A percentile compares a stretch with the other conserved stretches of the same genome.
Evolutionary conservation across 352 stramenopile species (phyloP).

Genomic region (Elongisporangium anandrum): DNA sequence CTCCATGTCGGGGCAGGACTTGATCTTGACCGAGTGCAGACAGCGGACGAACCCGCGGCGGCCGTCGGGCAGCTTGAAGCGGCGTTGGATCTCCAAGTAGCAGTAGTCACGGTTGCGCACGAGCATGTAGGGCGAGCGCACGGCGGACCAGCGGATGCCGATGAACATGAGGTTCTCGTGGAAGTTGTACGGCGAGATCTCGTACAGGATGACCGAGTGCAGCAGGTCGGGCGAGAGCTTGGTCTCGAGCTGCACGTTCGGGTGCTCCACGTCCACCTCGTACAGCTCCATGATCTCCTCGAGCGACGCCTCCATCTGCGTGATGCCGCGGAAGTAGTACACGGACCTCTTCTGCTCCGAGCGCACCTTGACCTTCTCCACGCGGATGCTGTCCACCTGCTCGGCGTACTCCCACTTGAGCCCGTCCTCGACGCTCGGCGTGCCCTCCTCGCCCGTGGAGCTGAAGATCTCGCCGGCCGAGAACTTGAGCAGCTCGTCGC

Average conservation of each 20-base stretch:
- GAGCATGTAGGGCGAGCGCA: constrained; percentile 68
- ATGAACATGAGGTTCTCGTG: constrained; percentile 61
- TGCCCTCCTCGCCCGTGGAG: constrained; percentile 14
- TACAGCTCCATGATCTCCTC: constrained; percentile 77
- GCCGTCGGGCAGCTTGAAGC: constrained; percentile 52
- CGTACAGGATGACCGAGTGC: constrained; percentile 77
- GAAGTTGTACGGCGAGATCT: constrained; percentile 55
- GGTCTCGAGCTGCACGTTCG: constrained; percentile 70
- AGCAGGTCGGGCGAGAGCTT: constrained; percentile 71
- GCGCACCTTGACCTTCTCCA: constrained; percentile 77
- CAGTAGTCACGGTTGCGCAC: constrained; percentile 76
- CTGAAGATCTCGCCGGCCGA: constrained; percentile 54
- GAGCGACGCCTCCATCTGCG: constrained; percentile 53
- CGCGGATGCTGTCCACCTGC: constrained; percentile 58
- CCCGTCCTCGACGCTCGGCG: constrained; percentile 31
- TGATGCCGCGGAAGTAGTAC: constrained; percentile 72
- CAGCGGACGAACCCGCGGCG: constrained; percentile 64
- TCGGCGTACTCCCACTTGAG: constrained; percentile 75
- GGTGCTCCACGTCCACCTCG: constrained; percentile 64
- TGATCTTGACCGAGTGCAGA: constrained; percentile 84
- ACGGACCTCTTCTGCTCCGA: constrained; percentile 51
- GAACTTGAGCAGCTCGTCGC: constrained; percentile 74
- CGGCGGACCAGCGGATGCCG: constrained; percentile 69
- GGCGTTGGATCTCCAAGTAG: constrained; percentile 74
- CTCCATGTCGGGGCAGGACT: constrained; percentile 79